Conservation (phyloP, 2,329 filamentous ascomycete species). For the Rutstroemia sp. region DNA sequence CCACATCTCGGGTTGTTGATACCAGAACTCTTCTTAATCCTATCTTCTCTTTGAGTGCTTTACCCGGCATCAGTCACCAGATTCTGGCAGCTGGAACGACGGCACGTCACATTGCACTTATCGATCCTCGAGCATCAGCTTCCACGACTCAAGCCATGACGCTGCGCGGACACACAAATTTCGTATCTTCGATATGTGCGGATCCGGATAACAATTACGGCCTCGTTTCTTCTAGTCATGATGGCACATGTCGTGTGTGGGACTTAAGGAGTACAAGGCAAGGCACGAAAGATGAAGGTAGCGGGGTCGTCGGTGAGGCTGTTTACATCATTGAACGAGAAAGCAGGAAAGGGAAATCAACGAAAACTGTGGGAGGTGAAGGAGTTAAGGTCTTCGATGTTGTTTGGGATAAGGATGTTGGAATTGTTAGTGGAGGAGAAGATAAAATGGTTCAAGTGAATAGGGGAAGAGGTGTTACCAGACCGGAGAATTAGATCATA, state of each 20-base stretch:
- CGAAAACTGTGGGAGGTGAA: conserved; percentile 63
- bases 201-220: conserved; percentile 62
- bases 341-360: conserved; percentile 53
- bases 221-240: conserved; percentile 84
- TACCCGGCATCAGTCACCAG: conserved; percentile 49
- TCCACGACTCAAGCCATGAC: conserved; percentile 77
- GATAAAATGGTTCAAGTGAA: conserved; percentile 95
- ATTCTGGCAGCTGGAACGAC: conserved; percentile 69
- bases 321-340: conserved; percentile 72
- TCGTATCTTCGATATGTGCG: conserved; percentile 44
- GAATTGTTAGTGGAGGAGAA: conserved; percentile 86
- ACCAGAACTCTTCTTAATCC: conserved; percentile 78
- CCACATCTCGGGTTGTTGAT: conserved; percentile 70
- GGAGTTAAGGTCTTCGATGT: conserved; percentile 88
- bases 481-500: conserved; percentile 11
- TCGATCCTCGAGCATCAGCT: conserved; percentile 78
- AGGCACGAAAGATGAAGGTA: conserved; percentile 51
- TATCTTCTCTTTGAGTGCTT: conserved; percentile 68
- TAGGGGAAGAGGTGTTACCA: conserved; percentile 27
- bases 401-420: conserved; percentile 76
- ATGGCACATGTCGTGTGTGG: conserved; percentile 91
- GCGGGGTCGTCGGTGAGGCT: conserved; percentile 58
- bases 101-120: conserved; percentile 81
- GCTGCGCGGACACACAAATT: conserved; percentile 82
- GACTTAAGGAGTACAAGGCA: conserved; percentile 69